Evolutionary conservation across 2,329 filamentous ascomycete species (phyloP).

Genomic region (Penicillium sp.): DNA sequence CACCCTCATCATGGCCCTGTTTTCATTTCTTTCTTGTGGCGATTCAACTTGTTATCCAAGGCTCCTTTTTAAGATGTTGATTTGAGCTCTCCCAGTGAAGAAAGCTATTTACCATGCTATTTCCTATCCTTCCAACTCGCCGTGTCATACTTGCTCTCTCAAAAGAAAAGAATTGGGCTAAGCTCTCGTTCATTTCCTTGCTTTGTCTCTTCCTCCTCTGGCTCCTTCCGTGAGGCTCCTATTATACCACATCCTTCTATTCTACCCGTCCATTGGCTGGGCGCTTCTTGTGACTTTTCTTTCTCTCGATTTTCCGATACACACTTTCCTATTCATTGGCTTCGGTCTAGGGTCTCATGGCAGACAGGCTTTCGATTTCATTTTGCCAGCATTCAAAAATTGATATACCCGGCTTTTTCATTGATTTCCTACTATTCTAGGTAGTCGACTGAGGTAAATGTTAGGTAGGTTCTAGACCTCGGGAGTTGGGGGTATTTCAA

Average conservation of each 20-base stretch:
- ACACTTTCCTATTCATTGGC: slow-evolving; percentile 1
- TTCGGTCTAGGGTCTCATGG: background rate
- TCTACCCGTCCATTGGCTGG: background rate
- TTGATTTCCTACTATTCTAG: background rate
- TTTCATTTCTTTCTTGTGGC: slow-evolving; percentile 10
- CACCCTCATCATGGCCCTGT: slow-evolving; percentile 14
- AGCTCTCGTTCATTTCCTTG: slow-evolving; percentile 1
- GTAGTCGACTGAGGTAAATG: background rate
- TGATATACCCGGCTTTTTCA: slow-evolving; percentile 21
- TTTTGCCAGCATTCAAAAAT: slow-evolving; percentile 11
- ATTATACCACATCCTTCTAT: background rate
- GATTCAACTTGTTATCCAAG: slow-evolving; percentile 1
- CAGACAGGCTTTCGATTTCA: slow-evolving; percentile 3
- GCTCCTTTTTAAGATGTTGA: background rate
- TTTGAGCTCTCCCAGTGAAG: slow-evolving; percentile 7
- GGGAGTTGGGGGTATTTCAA: background rate
- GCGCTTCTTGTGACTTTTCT: background rate
- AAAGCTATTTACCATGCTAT: background rate
- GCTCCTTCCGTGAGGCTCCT: background rate
- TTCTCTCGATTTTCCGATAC: slow-evolving; percentile 10
- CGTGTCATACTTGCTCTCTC: background rate
- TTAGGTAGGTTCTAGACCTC: background rate
- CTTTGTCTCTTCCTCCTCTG: background rate
- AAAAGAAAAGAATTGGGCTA: background rate
- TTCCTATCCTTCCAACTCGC: slow-evolving; percentile 8